Evolutionary conservation across 179 eudicot species (phyloP).

Genomic region (Spinacia oleracea): DNA sequence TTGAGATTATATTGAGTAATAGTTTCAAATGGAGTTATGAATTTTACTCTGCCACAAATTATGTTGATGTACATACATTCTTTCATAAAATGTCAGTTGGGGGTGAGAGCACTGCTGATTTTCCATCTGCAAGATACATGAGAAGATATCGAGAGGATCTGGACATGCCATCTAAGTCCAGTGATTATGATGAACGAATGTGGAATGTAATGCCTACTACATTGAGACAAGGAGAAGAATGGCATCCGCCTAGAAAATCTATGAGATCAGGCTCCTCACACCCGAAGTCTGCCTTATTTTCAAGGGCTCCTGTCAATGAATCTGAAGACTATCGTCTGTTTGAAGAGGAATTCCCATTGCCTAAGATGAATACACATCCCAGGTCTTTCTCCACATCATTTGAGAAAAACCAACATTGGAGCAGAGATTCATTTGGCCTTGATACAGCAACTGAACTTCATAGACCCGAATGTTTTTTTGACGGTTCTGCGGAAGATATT

Average conservation of each 20-base stretch:
- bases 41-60: constrained; percentile 2
- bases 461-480: constrained; percentile 28
- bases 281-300: constrained; percentile 27
- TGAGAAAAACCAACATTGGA: constrained; percentile 29
- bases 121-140: constrained; percentile 23
- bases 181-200: constrained; percentile 23
- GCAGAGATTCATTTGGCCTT: constrained; percentile 32
- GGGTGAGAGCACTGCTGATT: constrained; percentile 28
- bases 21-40: not conserved
- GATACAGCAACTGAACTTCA: constrained; percentile 25
- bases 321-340: constrained; percentile 31
- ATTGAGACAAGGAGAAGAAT: constrained; percentile 21
- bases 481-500: constrained; percentile 28
- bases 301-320: constrained; percentile 23
- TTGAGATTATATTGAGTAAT: not conserved
- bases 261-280: constrained; percentile 28
- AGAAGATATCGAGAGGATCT: constrained; percentile 24
- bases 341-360: constrained; percentile 37
- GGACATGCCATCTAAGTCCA: constrained; percentile 26
- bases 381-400: constrained; percentile 29
- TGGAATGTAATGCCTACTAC: constrained; percentile 13
- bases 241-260: constrained; percentile 28
- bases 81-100: constrained; percentile 36
- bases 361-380: constrained; percentile 27
- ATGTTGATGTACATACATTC: not conserved